Conservation (phyloP, 495 filamentous ascomycete genomes). For the Viridothelium virens region DNA sequence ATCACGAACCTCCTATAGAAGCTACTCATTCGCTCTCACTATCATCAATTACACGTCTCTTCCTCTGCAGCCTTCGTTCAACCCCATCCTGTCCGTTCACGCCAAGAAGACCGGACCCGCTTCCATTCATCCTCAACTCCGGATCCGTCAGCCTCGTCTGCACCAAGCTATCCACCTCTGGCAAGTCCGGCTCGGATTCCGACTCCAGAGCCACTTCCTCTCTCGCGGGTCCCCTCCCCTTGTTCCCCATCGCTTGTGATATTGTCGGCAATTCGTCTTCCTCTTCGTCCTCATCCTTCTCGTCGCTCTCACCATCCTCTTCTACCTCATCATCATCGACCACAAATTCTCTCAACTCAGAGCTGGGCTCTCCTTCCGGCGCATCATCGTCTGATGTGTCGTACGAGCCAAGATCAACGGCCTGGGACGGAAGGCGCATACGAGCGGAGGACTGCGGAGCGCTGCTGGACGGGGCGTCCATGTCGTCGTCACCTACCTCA, state of each 20-base stretch:
- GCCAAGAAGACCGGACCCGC: not conserved
- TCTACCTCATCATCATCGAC: conserved; percentile 14
- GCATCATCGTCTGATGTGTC: conserved; percentile 27
- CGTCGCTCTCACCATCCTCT: not conserved
- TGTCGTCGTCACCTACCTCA: conserved; percentile 19
- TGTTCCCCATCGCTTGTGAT: not conserved
- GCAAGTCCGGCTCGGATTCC: not conserved
- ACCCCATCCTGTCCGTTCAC: not conserved
- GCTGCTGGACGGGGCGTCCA: conserved; percentile 20
- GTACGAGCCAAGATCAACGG: conserved; percentile 24
- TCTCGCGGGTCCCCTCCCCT: not conserved
- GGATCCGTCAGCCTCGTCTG: not conserved
- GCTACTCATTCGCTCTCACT: conserved; percentile 11
- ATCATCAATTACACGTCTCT: conserved; percentile 13
- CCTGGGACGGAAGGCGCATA: conserved; percentile 27
- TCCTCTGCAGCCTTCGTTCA: not conserved
- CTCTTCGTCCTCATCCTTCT: conserved; percentile 13
- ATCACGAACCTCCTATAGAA: not conserved
- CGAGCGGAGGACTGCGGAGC: conserved; percentile 18
- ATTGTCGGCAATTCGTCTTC: conserved; percentile 1
- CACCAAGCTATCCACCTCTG: not conserved
- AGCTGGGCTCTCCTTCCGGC: conserved; percentile 24
- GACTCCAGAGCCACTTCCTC: not conserved
- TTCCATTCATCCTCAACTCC: not conserved
- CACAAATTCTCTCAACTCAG: conserved; percentile 28